Conservation (phyloP, 176 grass and related monocot genomes). For the Oryza glaberrima region DNA sequence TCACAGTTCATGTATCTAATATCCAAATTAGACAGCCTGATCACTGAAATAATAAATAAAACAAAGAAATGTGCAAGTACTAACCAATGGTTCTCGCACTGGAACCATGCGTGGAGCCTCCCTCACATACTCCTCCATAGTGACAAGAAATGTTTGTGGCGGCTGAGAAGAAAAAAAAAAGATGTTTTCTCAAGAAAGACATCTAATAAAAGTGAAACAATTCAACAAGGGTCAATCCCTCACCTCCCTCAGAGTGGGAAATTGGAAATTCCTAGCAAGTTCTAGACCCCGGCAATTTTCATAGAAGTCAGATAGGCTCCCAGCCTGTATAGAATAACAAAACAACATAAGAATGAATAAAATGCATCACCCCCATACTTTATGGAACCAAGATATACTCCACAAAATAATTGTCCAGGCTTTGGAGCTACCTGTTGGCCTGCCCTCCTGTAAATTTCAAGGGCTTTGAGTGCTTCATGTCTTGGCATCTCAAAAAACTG, state of each 20-base stretch:
- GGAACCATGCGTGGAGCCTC: conserved; percentile 93
- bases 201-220: conserved; percentile 25
- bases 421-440: conserved; percentile 81
- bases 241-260: conserved; percentile 98
- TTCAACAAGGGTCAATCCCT: not conserved
- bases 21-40: not conserved
- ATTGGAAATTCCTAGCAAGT: conserved; percentile 97
- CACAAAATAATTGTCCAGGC: not conserved
- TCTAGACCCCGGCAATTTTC: conserved; percentile 94
- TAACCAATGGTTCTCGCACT: conserved; percentile 85
- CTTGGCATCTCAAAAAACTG: conserved; percentile 99
- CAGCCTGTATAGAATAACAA: conserved; percentile 71
- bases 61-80: conserved; percentile 37
- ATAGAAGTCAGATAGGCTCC: conserved; percentile 92
- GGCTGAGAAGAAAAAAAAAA: conserved; percentile 66
- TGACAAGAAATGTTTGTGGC: conserved; percentile 94
- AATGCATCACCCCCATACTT: not conserved
- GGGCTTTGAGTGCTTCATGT: conserved; percentile 96
- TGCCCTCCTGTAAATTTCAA: conserved; percentile 95
- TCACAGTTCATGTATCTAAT: not conserved
- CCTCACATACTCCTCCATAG: conserved; percentile 99
- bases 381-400: conserved; percentile 11
- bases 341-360: conserved; percentile 5
- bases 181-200: conserved; percentile 24
- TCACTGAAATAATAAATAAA: not conserved